Evolutionary conservation across 176 grass and related monocot species (phyloP).

Genomic region (Musa itinerans): DNA sequence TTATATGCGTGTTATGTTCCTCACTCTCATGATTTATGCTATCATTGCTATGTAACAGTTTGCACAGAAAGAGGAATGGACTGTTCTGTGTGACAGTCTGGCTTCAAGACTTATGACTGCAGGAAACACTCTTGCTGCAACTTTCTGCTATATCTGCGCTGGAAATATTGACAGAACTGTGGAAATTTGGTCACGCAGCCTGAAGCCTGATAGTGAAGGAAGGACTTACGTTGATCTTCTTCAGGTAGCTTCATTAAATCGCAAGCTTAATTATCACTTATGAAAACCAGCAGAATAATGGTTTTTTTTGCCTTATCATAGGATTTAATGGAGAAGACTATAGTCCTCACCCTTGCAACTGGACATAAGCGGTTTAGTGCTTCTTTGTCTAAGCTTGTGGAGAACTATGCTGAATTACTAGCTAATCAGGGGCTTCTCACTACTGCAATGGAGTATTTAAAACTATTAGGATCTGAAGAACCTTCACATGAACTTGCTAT

Average conservation of each 20-base stretch:
- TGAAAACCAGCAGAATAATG: neutral
- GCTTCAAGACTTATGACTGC: slow-evolving; percentile 66
- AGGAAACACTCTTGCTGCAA: slow-evolving; percentile 74
- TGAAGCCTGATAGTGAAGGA: slow-evolving; percentile 74
- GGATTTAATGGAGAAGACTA: slow-evolving; percentile 99
- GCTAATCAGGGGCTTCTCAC: slow-evolving; percentile 95
- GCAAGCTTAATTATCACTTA: slow-evolving; percentile 1
- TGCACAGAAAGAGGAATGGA: slow-evolving; percentile 82
- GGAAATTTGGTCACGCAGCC: slow-evolving; percentile 83
- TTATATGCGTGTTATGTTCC: neutral
- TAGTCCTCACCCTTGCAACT: slow-evolving; percentile 74
- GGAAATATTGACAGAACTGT: slow-evolving; percentile 97
- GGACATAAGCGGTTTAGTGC: slow-evolving; percentile 80
- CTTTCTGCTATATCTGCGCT: slow-evolving; percentile 88
- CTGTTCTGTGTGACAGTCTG: slow-evolving; percentile 64
- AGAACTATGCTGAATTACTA: slow-evolving; percentile 90
- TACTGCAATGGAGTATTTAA: slow-evolving; percentile 94
- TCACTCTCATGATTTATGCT: neutral
- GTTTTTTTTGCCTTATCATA: slow-evolving; percentile 23
- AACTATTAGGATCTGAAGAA: slow-evolving; percentile 90
- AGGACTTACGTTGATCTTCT: slow-evolving; percentile 93
- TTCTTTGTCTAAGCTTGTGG: slow-evolving; percentile 86
- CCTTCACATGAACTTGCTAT: slow-evolving; percentile 76
- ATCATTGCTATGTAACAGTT: slow-evolving; percentile 41
- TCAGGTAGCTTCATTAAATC: slow-evolving; percentile 39